A percentile compares a stretch with the other conserved stretches of the same genome.
Conservation (phyloP, 768 basidiomycete species). For the Paxillus involutus region DNA sequence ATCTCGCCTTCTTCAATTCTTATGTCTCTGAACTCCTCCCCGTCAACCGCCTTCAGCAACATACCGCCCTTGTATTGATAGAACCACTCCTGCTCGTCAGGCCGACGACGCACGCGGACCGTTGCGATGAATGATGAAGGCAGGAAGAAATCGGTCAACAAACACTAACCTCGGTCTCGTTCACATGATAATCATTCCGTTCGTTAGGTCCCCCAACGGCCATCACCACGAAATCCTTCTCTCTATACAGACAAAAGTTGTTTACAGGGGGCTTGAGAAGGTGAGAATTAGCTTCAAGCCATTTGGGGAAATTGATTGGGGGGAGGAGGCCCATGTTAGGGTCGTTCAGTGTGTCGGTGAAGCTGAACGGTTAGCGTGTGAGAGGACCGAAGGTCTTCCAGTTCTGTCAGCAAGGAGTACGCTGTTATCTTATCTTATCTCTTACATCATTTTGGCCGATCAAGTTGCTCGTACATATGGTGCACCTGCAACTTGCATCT, state of each 20-base stretch:
- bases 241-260: conserved; percentile 83
- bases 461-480: too few species aligned
- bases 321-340: conserved; percentile 66
- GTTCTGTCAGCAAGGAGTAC: too few species aligned
- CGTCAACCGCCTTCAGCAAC: conserved; percentile 85
- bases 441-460: background rate
- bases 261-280: conserved; percentile 90
- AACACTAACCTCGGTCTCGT: conserved; percentile 79
- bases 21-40: conserved; percentile 78
- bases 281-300: conserved; percentile 81
- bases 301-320: conserved; percentile 87
- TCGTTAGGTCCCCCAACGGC: conserved; percentile 94
- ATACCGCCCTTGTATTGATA: conserved; percentile 95
- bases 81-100: conserved; percentile 81
- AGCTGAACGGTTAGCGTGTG: background rate
- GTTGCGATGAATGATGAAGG: background rate
- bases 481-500: too few species aligned
- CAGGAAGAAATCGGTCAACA: background rate
- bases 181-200: conserved; percentile 91
- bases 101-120: background rate
- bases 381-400: background rate
- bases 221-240: conserved; percentile 92
- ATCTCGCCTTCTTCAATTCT: conserved; percentile 93
- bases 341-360: background rate
- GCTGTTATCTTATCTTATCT: conserved; percentile 2